A percentile compares a stretch with the other conserved stretches of the same genome.
Conservation (phyloP, 495 filamentous ascomycete genomes). For the Patellaria atrata region DNA sequence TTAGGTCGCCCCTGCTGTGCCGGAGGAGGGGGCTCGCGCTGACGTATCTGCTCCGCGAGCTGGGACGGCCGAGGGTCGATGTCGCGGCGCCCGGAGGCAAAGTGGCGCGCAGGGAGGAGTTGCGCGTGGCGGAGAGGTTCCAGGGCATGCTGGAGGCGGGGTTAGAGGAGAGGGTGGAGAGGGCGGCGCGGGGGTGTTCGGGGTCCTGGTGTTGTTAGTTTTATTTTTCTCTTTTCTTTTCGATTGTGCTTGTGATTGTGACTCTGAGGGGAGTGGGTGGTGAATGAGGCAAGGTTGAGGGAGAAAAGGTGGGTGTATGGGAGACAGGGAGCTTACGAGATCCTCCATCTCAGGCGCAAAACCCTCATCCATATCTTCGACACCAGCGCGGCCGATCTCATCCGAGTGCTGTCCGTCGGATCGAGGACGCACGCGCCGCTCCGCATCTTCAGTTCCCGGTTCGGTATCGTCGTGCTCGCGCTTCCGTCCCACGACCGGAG, state of each 20-base stretch:
- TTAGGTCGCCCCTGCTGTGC: slow-evolving; percentile 35
- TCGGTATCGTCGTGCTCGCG: slow-evolving; percentile 28
- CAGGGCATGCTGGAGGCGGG: slow-evolving; percentile 52
- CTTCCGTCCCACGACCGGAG: slow-evolving; percentile 25
- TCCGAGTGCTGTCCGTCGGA: slow-evolving; percentile 27
- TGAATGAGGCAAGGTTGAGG: too few relatives aligned
- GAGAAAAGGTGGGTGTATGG: too few relatives aligned
- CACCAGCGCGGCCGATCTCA: slow-evolving; percentile 31
- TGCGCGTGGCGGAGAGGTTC: slow-evolving; percentile 46
- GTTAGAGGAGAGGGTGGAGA: slow-evolving; percentile 35
- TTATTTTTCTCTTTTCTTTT: too few relatives aligned
- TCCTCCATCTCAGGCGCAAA: slow-evolving; percentile 22
- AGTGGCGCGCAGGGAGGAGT: slow-evolving; percentile 16
- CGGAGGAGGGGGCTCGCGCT: slow-evolving; percentile 48
- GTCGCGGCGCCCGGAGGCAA: slow-evolving; percentile 23
- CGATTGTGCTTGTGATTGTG: too few relatives aligned
- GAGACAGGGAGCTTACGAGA: slow-evolving; percentile 17
- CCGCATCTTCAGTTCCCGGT: slow-evolving; percentile 24
- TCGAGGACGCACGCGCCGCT: slow-evolving; percentile 33
- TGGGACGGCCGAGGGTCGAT: slow-evolving; percentile 22
- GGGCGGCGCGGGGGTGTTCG: slow-evolving; percentile 48
- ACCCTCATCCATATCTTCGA: slow-evolving; percentile 26
- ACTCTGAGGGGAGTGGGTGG: too few relatives aligned
- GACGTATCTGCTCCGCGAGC: slow-evolving; percentile 38
- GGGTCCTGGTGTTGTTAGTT: slow-evolving; percentile 28